Conservation (phyloP, 306 rosid genomes). For the Quercus suber region DNA sequence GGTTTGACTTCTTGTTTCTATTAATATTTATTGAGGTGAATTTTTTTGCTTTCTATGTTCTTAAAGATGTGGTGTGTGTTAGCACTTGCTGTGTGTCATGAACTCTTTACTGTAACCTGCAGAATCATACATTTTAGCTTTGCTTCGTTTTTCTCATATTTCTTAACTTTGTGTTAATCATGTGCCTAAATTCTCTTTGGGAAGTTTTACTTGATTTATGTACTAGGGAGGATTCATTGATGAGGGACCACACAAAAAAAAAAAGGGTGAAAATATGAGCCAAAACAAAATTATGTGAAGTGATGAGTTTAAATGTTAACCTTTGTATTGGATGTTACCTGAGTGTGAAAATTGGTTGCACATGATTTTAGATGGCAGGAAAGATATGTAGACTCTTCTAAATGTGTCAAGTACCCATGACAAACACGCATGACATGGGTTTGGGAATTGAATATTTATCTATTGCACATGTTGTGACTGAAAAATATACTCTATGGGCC, state of each 20-base stretch:
- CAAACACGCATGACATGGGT: neutral
- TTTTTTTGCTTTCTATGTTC: neutral
- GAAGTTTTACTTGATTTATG: neutral
- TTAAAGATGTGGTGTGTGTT: neutral
- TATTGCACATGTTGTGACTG: neutral
- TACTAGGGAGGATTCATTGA: no score
- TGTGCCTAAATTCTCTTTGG: neutral
- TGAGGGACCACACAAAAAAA: neutral
- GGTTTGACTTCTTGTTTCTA: constrained; percentile 39
- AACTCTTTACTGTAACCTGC: neutral
- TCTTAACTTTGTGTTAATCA: neutral
- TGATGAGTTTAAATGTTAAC: neutral
- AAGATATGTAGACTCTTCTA: neutral
- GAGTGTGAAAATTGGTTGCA: neutral
- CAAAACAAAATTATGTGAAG: neutral
- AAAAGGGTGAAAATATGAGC: neutral
- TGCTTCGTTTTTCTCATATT: constrained; percentile 1
- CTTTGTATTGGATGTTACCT: neutral
- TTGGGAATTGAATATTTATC: neutral
- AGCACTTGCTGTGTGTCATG: neutral
- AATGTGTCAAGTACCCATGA: neutral
- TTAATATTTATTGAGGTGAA: neutral
- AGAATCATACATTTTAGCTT: neutral
- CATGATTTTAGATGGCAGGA: neutral
- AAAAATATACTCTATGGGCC: neutral